Evolutionary conservation across 2,329 filamentous ascomycete species (phyloP).

Genomic region (Apiospora kogelbergensis): DNA sequence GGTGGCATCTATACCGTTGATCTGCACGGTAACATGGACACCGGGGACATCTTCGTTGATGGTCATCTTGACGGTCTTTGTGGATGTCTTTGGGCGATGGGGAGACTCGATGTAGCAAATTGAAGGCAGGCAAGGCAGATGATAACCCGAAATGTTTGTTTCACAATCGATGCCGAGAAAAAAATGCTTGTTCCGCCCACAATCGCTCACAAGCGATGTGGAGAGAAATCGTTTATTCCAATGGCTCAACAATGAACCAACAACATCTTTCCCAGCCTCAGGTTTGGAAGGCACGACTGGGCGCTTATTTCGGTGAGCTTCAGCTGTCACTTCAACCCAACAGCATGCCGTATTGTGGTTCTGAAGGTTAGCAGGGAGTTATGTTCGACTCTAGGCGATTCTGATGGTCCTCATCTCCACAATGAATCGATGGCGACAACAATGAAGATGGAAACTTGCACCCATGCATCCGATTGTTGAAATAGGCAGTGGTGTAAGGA

Average conservation of each 20-base stretch:
- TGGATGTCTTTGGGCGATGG: background rate
- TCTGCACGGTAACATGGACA: slow-evolving; percentile 23
- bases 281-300: background rate
- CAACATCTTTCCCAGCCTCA: background rate
- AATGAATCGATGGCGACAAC: background rate
- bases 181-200: too few relatives aligned
- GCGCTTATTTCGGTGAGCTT: background rate
- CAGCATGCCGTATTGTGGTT: background rate
- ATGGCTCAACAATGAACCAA: background rate
- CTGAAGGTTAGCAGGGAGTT: background rate
- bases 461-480: background rate
- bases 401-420: too few relatives aligned
- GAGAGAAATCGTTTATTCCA: too few relatives aligned
- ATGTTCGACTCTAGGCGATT: background rate
- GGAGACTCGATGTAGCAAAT: background rate
- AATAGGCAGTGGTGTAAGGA: background rate
- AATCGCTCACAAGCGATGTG: too few relatives aligned
- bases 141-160: background rate
- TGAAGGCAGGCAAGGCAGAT: too few relatives aligned
- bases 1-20: slow-evolving; percentile 16
- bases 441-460: background rate
- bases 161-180: background rate
- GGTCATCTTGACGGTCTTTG: slow-evolving; percentile 21
- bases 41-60: slow-evolving; percentile 26
- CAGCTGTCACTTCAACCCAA: background rate